Base-by-base conservation (phyloP, 1,139 yeast genomes). In the Zygosaccharomyces sapae region DNA sequence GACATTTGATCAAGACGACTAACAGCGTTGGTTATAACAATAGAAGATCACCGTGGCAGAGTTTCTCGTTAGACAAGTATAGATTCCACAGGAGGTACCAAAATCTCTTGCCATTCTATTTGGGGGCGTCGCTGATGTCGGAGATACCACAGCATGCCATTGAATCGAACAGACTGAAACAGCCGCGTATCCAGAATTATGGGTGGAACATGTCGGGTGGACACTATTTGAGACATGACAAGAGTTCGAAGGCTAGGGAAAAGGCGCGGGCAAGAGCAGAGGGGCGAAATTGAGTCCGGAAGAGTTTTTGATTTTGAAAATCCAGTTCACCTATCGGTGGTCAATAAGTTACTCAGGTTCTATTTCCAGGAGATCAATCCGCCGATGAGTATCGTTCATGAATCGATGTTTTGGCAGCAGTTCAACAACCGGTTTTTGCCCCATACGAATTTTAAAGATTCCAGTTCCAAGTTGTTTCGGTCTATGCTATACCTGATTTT, bases 141-240 rank as follows among this genome's bases (percentile, higher is more conserved):
- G 59, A 68, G 30, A 63, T 81, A 30, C 62, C 74, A 6, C 70
- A 34, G 9, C 39, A 68, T 4, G 72, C 72, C 20, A 65, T 70
- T 4, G 50, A 49, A 54, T 66, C 69, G 45, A 57, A 63, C 33
- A 62, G 68, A 35, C 73, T 80, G 4, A 60, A 68, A 3, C 56
- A 77, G 9, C 87, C 87, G 3, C 63, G 86, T 48, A 67, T 72
- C 16, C 86, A 81, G 58, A 76, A 72, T 52, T 81, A 79, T 57
- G 86, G 84, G 12, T 81, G 86, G 86, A 81, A 81, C 59, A 69
- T 80, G 77, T 71, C 78, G 33, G 86, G 86, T 1, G 73, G 73
- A 18, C 75, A 75, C 53, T 81, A 77, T 57, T 56, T 79, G 16
- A 63, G 64, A 22, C 67, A 72, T 5, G 74, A 74, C 50, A 24